Percentiles rank a stretch among this genome's conserved stretches.
Conservation (phyloP, 176 grass and related monocot species). For the Lolium perenne region DNA sequence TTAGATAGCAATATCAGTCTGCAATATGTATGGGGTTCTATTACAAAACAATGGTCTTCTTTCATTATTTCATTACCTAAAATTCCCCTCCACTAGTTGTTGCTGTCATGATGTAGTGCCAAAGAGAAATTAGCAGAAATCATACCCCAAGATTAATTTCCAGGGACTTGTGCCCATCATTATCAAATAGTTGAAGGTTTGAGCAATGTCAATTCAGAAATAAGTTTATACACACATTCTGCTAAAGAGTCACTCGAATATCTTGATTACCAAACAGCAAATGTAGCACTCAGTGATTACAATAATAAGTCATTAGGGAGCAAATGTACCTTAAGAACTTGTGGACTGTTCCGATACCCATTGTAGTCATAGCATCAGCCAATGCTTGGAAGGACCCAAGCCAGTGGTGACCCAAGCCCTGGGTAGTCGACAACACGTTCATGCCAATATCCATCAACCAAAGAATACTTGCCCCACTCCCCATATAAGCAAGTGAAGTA, state of each 20-base stretch:
- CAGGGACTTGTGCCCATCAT: background rate
- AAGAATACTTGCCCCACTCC: background rate
- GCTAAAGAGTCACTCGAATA: background rate
- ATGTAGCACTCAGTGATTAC: background rate
- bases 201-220: background rate
- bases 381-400: conserved; percentile 22
- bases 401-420: background rate
- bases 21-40: background rate
- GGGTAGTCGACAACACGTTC: background rate
- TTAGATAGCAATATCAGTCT: background rate
- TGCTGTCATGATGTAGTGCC: background rate
- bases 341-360: background rate
- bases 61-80: background rate
- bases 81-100: background rate
- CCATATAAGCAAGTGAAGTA: background rate
- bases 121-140: background rate
- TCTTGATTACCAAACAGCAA: background rate
- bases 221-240: background rate
- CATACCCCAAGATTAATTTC: background rate
- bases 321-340: background rate
- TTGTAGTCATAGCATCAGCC: background rate
- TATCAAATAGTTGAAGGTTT: background rate
- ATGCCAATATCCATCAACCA: background rate
- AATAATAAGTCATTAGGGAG: background rate
- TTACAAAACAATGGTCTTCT: background rate